Evolutionary conservation across 1,284 basidiomycete species (phyloP).

Genomic region (Trichosporon faecale): DNA sequence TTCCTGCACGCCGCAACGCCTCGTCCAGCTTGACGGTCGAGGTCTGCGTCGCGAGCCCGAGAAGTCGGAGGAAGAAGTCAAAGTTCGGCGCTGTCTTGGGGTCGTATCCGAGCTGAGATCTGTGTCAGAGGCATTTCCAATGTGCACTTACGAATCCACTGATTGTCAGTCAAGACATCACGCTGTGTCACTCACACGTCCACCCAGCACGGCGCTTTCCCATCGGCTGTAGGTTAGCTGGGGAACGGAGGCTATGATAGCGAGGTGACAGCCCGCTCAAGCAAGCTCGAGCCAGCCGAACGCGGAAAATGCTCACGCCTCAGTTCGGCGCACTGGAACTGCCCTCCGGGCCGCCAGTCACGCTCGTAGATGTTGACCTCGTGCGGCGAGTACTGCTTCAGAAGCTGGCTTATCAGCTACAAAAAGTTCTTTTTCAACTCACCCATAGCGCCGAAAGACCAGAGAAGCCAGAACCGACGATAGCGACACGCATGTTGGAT

Average conservation of each 20-base stretch:
- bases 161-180: background rate
- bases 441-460: slow-evolving; percentile 77
- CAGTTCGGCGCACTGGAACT: slow-evolving; percentile 72
- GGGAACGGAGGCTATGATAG: background rate
- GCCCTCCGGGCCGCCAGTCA: slow-evolving; percentile 67
- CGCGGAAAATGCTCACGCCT: slow-evolving; percentile 38
- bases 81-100: slow-evolving; percentile 78
- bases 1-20: background rate
- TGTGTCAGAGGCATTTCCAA: background rate
- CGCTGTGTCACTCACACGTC: slow-evolving; percentile 60
- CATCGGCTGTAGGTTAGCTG: slow-evolving; percentile 40
- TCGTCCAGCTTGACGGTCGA: slow-evolving; percentile 31
- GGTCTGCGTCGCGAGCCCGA: slow-evolving; percentile 54
- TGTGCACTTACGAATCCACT: slow-evolving; percentile 15
- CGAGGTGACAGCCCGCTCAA: background rate
- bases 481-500: slow-evolving; percentile 58
- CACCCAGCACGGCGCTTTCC: slow-evolving; percentile 58
- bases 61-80: slow-evolving; percentile 63
- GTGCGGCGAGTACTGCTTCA: slow-evolving; percentile 75
- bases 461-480: slow-evolving; percentile 74
- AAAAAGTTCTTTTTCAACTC: background rate
- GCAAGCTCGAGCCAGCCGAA: slow-evolving; percentile 15
- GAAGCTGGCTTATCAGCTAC: slow-evolving; percentile 49
- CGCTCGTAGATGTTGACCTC: slow-evolving; percentile 76
- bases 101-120: slow-evolving; percentile 68